Evolutionary conservation across 306 rosid species (phyloP), one percentile per base, ranked within the genome.

Genomic region (Arachis hypogaea): DNA sequence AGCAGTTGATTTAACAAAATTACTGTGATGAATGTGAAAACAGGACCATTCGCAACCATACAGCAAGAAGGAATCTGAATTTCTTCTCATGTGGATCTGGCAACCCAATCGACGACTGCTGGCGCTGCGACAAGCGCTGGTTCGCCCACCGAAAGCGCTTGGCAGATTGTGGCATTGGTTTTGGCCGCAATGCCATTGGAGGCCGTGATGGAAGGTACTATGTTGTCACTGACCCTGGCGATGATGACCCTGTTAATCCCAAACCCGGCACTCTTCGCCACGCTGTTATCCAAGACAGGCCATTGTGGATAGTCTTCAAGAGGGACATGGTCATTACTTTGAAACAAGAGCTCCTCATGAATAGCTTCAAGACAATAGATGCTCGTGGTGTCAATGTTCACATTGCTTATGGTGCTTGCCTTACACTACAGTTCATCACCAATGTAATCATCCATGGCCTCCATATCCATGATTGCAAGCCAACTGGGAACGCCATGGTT

Each of bases 281-380:
- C 56, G 99, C 98, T 0, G 99, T 90, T 6, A 94, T 94, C 69
- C 98, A 94, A 54, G 96, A 91, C 14, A 68, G 59, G 7, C 98
- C 98, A 1, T 54, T 94, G 40, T 94, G 99, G 99, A 94, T 94
- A 30, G 93, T 94, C 78, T 94, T 94, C 87, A 94, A 94, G 78
- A 63, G 97, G 16, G 99, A 94, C 84, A 94, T 94, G 99, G 96
- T 94, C 62, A 94, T 94, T 78, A 92, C 95, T 0, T 62, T 94
- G 1, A 92, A 94, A 73, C 98, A 94, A 71, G 99, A 94, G 76
- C 90, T 94, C 0, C 57, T 94, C 7, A 90, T 94, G 99, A 94
- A 94, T 81, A 94, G 99, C 85, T 94, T 94, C 61, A 94, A 94
- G 90, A 94, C 99, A 66, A 87, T 94, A 7, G 99, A 94, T 59